phyloP scores from a whole-genome alignment of 306 rosid species.

The Prosopis cineraria region DNA sequence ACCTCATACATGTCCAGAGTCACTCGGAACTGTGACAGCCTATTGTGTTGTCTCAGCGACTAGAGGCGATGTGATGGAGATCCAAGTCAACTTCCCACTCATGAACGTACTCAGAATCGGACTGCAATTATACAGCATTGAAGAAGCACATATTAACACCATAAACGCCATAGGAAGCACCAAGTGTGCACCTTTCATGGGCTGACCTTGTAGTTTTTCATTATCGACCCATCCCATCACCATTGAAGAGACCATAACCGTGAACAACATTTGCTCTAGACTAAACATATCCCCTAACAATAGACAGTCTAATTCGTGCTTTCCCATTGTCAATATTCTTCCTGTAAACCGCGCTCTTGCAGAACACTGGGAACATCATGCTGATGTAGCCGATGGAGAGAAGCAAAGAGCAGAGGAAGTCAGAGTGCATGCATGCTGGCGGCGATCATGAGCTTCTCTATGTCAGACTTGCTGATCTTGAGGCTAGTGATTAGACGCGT shows the following conservation, averaged over 20 bases:
- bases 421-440: slow-evolving; percentile 93
- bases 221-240: slow-evolving; percentile 85
- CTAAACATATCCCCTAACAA: slow-evolving; percentile 40
- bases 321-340: background rate
- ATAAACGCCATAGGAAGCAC: slow-evolving; percentile 82
- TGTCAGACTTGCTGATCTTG: slow-evolving; percentile 89
- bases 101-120: slow-evolving; percentile 80
- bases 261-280: slow-evolving; percentile 52
- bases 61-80: too few species aligned
- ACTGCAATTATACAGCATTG: slow-evolving; percentile 62
- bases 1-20: too few species aligned
- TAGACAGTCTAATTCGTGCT: background rate
- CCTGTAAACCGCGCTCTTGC: background rate
- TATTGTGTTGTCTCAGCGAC: too few species aligned
- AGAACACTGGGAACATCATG: slow-evolving; percentile 40
- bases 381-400: slow-evolving; percentile 64
- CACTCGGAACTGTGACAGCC: too few species aligned
- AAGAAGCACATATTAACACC: slow-evolving; percentile 58
- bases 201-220: slow-evolving; percentile 90
- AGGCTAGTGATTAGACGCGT: slow-evolving; percentile 70
- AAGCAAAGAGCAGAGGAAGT: slow-evolving; percentile 62
- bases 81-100: too few species aligned
- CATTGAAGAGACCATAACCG: slow-evolving; percentile 66
- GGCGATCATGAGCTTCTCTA: slow-evolving; percentile 77
- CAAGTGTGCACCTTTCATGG: slow-evolving; percentile 85